A percentile compares a stretch with the other conserved stretches of the same genome.
These are phyloP conservation scores for Rhodocollybia butyracea DNA, from an alignment of 768 basidiomycete species.

Conservation along the genomic window DNA sequence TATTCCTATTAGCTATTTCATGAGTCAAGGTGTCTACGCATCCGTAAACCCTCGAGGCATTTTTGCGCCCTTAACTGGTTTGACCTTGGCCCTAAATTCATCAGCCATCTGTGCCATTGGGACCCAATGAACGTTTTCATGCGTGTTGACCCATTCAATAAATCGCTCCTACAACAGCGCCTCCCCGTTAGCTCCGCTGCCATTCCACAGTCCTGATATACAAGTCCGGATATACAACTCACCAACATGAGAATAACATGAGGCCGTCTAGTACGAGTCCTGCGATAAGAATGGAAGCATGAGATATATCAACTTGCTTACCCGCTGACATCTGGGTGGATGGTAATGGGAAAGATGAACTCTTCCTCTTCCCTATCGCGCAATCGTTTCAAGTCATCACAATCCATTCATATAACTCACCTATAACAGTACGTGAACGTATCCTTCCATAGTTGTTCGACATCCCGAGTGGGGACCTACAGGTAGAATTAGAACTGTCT, in stretches of 20 bases:
- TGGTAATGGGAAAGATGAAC: slow-evolving; percentile 70
- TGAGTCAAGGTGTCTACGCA: background rate
- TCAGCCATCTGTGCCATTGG: slow-evolving; percentile 66
- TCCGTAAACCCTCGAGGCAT: slow-evolving; percentile 49
- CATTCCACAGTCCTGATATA: background rate
- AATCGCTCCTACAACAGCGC: slow-evolving; percentile 50
- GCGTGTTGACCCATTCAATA: slow-evolving; percentile 72
- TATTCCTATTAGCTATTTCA: too few relatives aligned
- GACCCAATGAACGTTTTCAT: slow-evolving; percentile 68
- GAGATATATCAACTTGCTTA: slow-evolving; percentile 22
- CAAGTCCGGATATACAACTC: background rate
- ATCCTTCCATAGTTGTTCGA: slow-evolving; percentile 76
- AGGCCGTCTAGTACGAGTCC: slow-evolving; percentile 40
- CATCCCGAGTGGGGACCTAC: slow-evolving; percentile 60
- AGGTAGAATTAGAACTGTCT: background rate
- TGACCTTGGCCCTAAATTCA: slow-evolving; percentile 54
- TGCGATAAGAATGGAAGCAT: slow-evolving; percentile 5
- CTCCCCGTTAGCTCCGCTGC: background rate
- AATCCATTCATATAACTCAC: slow-evolving; percentile 21
- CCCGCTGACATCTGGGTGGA: slow-evolving; percentile 78
- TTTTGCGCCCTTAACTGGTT: slow-evolving; percentile 43
- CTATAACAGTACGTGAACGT: slow-evolving; percentile 67
- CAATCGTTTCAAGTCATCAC: slow-evolving; percentile 5
- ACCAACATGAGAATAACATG: slow-evolving; percentile 74
- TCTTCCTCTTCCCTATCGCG: slow-evolving; percentile 54